These are phyloP conservation scores for Auricularia sp. DNA, from an alignment of 768 basidiomycete species.

Conservation along the genomic window DNA sequence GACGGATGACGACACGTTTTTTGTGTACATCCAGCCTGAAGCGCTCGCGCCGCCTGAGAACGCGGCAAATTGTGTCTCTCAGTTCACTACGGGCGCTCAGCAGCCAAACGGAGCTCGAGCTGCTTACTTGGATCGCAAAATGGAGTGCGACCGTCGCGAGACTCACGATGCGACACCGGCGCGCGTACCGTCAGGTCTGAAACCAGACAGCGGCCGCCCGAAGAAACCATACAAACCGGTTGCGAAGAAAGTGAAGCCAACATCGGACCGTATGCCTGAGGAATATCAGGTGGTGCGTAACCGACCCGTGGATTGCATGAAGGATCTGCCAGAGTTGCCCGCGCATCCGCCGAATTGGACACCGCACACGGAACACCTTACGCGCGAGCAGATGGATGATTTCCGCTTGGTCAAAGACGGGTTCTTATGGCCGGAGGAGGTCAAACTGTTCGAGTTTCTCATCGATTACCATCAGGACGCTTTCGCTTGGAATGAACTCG, in stretches of 20 bases:
- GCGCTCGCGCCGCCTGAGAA: not conserved
- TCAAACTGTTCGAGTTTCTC: slow-evolving; percentile 14
- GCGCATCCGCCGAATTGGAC: slow-evolving; percentile 24
- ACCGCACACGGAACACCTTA: slow-evolving; percentile 13
- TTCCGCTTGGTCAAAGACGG: slow-evolving; percentile 19
- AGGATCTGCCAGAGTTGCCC: slow-evolving; percentile 17
- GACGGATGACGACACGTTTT: not conserved
- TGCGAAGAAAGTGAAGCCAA: slow-evolving; percentile 18
- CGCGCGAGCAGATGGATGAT: slow-evolving; percentile 15
- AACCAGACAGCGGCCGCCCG: not conserved
- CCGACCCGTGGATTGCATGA: slow-evolving; percentile 21
- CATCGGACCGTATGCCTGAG: slow-evolving; percentile 15
- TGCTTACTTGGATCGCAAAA: too few species aligned
- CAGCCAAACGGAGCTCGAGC: not conserved
- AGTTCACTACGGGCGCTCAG: not conserved
- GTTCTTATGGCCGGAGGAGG: slow-evolving; percentile 23
- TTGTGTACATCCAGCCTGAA: not conserved
- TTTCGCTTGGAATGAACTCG: slow-evolving; percentile 10
- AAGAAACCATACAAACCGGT: slow-evolving; percentile 22
- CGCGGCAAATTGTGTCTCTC: not conserved
- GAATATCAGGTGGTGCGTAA: slow-evolving; percentile 19
- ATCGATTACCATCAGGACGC: slow-evolving; percentile 10
- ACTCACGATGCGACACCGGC: not conserved
- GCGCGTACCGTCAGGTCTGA: not conserved
- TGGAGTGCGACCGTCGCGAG: not conserved